These are phyloP conservation scores for Platismatia glauca DNA, from an alignment of 495 filamentous ascomycete genomes.

Conservation along the genomic window DNA sequence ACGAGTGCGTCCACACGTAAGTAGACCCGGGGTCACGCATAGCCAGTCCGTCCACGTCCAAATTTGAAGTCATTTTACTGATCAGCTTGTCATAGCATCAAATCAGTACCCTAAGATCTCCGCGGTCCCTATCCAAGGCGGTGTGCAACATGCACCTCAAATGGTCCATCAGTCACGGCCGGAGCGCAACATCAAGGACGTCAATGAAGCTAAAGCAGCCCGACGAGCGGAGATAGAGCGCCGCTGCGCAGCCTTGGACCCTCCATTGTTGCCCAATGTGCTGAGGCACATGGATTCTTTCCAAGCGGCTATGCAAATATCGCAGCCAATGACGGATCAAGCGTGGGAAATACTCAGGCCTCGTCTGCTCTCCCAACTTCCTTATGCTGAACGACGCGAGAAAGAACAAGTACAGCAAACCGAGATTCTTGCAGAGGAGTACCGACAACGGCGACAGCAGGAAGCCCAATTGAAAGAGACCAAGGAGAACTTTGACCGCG, in stretches of 20 bases:
- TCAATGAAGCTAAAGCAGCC: slow-evolving; percentile 48
- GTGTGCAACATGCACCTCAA: slow-evolving; percentile 6
- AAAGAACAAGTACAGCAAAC: slow-evolving; percentile 34
- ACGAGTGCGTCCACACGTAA: slow-evolving; percentile 11
- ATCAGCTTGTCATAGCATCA: slow-evolving; percentile 10
- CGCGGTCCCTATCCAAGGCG: neutral
- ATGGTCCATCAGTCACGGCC: slow-evolving; percentile 22
- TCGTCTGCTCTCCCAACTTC: slow-evolving; percentile 53
- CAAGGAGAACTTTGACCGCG: slow-evolving; percentile 50
- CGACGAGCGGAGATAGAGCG: slow-evolving; percentile 59
- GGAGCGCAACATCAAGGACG: slow-evolving; percentile 36
- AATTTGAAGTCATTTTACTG: neutral
- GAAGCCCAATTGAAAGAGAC: slow-evolving; percentile 44
- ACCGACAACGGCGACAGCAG: slow-evolving; percentile 34
- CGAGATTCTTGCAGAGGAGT: slow-evolving; percentile 36
- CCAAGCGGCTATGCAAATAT: slow-evolving; percentile 59
- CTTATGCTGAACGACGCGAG: slow-evolving; percentile 48
- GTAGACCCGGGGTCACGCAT: neutral
- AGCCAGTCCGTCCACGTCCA: neutral
- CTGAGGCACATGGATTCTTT: slow-evolving; percentile 60
- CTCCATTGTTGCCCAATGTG: slow-evolving; percentile 49
- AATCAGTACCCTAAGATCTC: slow-evolving; percentile 11
- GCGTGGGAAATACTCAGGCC: slow-evolving; percentile 58
- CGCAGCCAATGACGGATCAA: slow-evolving; percentile 50
- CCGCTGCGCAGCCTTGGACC: slow-evolving; percentile 50